Conservation (phyloP, 192 early-diverging fungal species). For the Dispira simplex region DNA sequence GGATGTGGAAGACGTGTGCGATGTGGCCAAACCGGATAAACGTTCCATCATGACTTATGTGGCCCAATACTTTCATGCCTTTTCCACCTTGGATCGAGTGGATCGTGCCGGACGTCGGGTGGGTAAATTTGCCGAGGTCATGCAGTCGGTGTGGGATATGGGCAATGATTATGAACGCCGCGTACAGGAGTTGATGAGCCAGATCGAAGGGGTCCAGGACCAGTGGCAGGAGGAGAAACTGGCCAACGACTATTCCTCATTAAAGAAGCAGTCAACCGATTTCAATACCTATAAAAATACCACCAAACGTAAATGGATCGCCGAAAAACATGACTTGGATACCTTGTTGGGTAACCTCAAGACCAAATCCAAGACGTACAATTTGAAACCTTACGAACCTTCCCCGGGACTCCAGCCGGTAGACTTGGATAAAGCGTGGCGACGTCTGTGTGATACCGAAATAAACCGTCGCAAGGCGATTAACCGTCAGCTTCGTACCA, state of each 20-base stretch:
- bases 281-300: constrained; percentile 79
- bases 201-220: constrained; percentile 40
- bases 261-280: constrained; percentile 47
- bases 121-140: constrained; percentile 79
- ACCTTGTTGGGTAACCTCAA: constrained; percentile 89
- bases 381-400: constrained; percentile 70
- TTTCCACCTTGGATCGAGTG: constrained; percentile 65
- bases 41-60: constrained; percentile 97
- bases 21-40: constrained; percentile 87
- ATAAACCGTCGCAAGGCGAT: constrained; percentile 64
- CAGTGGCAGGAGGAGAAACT: constrained; percentile 53
- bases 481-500: constrained; percentile 69
- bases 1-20: constrained; percentile 92
- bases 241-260: constrained; percentile 52
- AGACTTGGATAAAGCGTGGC: constrained; percentile 75
- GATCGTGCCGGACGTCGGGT: constrained; percentile 84
- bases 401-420: constrained; percentile 40
- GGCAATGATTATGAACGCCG: constrained; percentile 84
- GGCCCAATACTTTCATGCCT: constrained; percentile 96
- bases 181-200: constrained; percentile 54
- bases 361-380: constrained; percentile 93
- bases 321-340: constrained; percentile 84
- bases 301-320: constrained; percentile 71
- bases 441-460: constrained; percentile 51
- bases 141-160: constrained; percentile 86